phyloP scores from a whole-genome alignment of 768 basidiomycete species.

The Agaricus blazei region DNA sequence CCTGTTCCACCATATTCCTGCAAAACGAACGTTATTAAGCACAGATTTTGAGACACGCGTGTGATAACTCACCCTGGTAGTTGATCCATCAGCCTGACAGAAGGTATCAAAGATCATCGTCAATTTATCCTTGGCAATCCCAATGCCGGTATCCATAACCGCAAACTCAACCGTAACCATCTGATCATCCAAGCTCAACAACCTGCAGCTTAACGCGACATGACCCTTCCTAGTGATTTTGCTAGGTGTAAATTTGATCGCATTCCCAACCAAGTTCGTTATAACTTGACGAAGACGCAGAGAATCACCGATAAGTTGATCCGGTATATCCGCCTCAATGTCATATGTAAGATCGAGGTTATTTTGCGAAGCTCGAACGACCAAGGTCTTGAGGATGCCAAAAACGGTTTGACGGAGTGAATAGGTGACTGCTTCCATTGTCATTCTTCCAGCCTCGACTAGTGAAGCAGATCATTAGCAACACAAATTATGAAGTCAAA shows the following conservation, averaged over 20 bases:
- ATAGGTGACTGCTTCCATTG: constrained; percentile 98
- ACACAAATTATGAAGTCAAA: background rate
- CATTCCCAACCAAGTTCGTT: constrained; percentile 92
- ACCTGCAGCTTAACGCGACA: constrained; percentile 82
- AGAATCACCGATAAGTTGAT: constrained; percentile 95
- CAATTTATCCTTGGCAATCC: constrained; percentile 96
- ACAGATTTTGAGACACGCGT: background rate
- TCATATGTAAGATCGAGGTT: constrained; percentile 95
- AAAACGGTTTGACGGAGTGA: constrained; percentile 96
- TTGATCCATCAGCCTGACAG: constrained; percentile 97
- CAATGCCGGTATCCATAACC: constrained; percentile 96
- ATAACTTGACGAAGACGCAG: constrained; percentile 92
- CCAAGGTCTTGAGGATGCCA: constrained; percentile 95
- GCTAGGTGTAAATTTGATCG: constrained; percentile 93
- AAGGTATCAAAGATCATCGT: constrained; percentile 99
- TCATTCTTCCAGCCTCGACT: constrained; percentile 99
- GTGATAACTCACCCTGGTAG: constrained; percentile 67
- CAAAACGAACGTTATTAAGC: constrained; percentile 5
- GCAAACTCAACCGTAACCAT: constrained; percentile 94
- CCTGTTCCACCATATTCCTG: constrained; percentile 98
- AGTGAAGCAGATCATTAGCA: constrained; percentile 12
- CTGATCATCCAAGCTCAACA: constrained; percentile 74
- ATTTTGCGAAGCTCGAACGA: constrained; percentile 95
- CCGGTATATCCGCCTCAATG: constrained; percentile 92
- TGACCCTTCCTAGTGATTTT: constrained; percentile 78